Conservation (phyloP, 2,329 filamentous ascomycete species). For the Colletotrichum orchidophilum region DNA sequence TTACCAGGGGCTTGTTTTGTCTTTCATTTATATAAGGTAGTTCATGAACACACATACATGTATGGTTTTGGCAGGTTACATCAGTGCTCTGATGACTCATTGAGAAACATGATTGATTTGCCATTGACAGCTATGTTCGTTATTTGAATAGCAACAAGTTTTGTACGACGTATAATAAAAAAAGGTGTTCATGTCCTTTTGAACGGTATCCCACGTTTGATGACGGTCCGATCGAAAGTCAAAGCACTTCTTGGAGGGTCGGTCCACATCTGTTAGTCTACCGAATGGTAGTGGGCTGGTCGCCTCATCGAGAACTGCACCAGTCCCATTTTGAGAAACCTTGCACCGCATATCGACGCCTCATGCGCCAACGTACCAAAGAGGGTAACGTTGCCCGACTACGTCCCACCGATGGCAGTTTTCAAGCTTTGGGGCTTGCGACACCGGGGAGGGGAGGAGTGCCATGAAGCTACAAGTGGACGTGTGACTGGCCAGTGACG, state of each 20-base stretch:
- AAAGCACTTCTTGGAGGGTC: background rate
- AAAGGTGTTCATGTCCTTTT: background rate
- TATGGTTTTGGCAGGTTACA: too few species aligned
- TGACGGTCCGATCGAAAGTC: background rate
- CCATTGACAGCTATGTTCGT: background rate
- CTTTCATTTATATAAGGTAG: background rate
- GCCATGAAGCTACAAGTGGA: background rate
- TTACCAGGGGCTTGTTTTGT: background rate
- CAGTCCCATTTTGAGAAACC: background rate
- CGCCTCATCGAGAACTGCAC: background rate
- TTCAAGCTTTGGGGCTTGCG: slow-evolving; percentile 6
- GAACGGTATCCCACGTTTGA: background rate
- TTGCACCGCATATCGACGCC: background rate
- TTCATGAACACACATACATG: background rate
- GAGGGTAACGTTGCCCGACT: background rate
- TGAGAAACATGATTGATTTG: background rate
- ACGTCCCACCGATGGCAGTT: background rate
- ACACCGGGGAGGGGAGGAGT: background rate
- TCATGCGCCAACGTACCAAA: background rate
- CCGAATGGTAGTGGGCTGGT: background rate
- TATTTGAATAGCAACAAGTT: background rate
- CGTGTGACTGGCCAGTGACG: slow-evolving; percentile 7
- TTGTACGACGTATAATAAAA: background rate
- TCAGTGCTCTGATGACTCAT: background rate
- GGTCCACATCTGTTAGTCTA: background rate